These are phyloP conservation scores for Priceomyces carsonii DNA, from an alignment of 805 yeast species.

Conservation along the genomic window DNA sequence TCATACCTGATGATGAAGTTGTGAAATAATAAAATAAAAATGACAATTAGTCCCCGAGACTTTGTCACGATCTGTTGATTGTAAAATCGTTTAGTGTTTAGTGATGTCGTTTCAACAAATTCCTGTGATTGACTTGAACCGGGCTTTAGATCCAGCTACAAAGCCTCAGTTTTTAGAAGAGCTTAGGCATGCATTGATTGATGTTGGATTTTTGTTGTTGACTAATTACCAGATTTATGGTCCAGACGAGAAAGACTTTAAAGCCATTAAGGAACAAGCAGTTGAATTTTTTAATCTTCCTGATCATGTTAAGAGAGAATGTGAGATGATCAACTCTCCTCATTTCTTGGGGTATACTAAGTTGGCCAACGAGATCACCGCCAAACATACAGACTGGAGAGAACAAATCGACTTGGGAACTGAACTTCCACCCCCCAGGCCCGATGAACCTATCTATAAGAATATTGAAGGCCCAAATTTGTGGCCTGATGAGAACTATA, in stretches of 20 bases:
- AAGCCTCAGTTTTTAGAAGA: constrained; percentile 42
- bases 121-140: constrained; percentile 47
- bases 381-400: constrained; percentile 53
- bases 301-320: constrained; percentile 40
- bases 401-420: constrained; percentile 66
- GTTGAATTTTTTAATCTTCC: constrained; percentile 49
- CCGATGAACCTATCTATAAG: constrained; percentile 42
- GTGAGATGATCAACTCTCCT: constrained; percentile 56
- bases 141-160: constrained; percentile 43
- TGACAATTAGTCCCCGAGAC: too few species aligned
- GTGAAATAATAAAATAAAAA: not conserved
- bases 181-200: constrained; percentile 48
- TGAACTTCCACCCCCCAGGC: constrained; percentile 43
- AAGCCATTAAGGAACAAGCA: constrained; percentile 38
- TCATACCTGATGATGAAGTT: constrained; percentile 1
- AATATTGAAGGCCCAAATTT: constrained; percentile 59
- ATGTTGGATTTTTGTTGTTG: constrained; percentile 56
- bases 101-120: constrained; percentile 38
- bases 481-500: constrained; percentile 46
- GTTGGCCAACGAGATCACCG: constrained; percentile 60
- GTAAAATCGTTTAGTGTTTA: not conserved
- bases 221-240: constrained; percentile 39
- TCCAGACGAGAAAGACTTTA: constrained; percentile 40
- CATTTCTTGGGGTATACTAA: constrained; percentile 61
- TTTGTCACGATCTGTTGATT: too few species aligned